Evolutionary conservation across 257 asterid species (phyloP).

Genomic region (Pogostemon cablin): DNA sequence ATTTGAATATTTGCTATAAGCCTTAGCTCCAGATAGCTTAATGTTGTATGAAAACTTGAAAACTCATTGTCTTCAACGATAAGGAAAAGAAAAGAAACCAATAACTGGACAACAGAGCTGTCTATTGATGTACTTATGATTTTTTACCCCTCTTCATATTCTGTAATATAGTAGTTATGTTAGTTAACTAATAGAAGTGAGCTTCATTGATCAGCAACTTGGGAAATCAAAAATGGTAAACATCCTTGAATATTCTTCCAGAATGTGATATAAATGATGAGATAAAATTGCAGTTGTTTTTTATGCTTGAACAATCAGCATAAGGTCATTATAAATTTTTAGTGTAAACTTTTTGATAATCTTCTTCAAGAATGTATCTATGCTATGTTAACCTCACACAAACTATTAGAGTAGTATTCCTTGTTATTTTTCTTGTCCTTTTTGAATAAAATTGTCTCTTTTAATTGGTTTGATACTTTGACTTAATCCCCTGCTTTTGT

Average conservation of each 20-base stretch:
- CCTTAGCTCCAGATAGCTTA: not conserved
- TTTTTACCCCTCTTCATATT: not conserved
- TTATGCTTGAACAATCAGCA: not conserved
- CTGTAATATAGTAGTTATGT: not conserved
- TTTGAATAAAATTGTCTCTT: not conserved
- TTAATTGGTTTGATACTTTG: not conserved
- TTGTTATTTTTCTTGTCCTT: not conserved
- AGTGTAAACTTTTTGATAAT: slow-evolving; percentile 1
- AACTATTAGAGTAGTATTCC: slow-evolving; percentile 16
- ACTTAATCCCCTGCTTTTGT: not conserved
- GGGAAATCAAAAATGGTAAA: not conserved
- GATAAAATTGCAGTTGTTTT: not conserved
- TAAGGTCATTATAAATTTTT: not conserved
- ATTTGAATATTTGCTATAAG: not conserved
- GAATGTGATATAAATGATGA: slow-evolving; percentile 10
- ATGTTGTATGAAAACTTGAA: not conserved
- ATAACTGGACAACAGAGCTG: not conserved
- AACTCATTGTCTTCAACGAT: not conserved
- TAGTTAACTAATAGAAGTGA: not conserved
- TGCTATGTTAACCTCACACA: slow-evolving; percentile 1
- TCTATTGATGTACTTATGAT: too few relatives aligned
- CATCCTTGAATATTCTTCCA: slow-evolving; percentile 6
- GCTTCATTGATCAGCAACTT: slow-evolving; percentile 3
- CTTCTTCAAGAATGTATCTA: slow-evolving; percentile 3
- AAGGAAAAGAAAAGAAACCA: too few relatives aligned